Evolutionary conservation across 140 eudicot genomes (phyloP), one percentile per base, ranked within the genome.

Genomic region (Stevia rebaudiana): DNA sequence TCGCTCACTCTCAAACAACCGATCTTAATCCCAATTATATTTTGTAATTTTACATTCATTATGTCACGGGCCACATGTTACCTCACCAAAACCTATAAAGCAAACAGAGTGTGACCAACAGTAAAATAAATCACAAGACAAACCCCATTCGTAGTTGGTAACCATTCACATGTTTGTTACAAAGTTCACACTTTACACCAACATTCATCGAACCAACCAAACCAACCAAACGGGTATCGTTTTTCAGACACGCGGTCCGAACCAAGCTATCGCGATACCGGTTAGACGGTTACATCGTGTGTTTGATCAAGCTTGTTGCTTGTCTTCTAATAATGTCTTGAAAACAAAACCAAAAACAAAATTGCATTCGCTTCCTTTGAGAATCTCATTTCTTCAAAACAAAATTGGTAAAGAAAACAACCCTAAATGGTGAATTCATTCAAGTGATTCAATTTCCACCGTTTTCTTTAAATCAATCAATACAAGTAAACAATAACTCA

Each of bases 131-230:
- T 71, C 76, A 61, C 76, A 71, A 39, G 65, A 52, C 65, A 19
- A 35, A 21, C 63, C 17, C 56, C 61, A 11, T 19, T 43, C 25
- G 6, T 31, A 30, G 18, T 39, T 71, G 69, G 42, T 61, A 36
- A 49, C 63, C 55, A 22, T 55, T 55, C 69, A 71, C 70, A 61
- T 71, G 57, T 70, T 60, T 36, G 40, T 25, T 44, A 43, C 48
- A 59, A n/a, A 54, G 8, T 25, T 16, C 36, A n/a, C 9, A 44
- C 23, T 10, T 42, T 51, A 62, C 51, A 42, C 48, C 54, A 8
- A 1, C 5, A 31, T 30, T 24, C 11, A 36, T 8, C 41, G 41
- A 36, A 36, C 52, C 9, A 46, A 1, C 0, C 4, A 40, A n/a
- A 28, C 4, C 33, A 28, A 12, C 48, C 8, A 4, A 1, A 4